phyloP scores from a whole-genome alignment of 768 basidiomycete species.

The Collybia nuda region DNA sequence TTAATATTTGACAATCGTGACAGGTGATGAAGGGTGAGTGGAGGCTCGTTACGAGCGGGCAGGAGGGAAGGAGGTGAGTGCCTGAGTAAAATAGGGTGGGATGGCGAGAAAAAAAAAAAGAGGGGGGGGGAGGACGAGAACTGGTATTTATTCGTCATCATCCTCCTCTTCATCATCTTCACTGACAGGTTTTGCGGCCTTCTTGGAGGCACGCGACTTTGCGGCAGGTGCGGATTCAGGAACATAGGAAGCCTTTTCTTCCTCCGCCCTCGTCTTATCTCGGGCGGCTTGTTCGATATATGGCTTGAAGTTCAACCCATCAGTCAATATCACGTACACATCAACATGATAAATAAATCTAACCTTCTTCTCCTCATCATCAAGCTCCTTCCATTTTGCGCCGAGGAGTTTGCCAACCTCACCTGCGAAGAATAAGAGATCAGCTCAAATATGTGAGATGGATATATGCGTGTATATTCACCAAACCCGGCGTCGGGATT shows the following conservation, averaged over 20 bases:
- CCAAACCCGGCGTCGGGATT: slow-evolving; percentile 96
- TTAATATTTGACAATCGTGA: no score
- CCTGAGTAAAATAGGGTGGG: no score
- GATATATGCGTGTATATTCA: slow-evolving; percentile 27
- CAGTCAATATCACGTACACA: not conserved
- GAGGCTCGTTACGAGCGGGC: no score
- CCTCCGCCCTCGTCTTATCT: slow-evolving; percentile 87
- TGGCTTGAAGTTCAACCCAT: slow-evolving; percentile 51
- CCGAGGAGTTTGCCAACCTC: slow-evolving; percentile 95
- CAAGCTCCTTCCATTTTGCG: slow-evolving; percentile 95
- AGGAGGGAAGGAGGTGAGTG: no score
- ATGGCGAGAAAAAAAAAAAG: no score
- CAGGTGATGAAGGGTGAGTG: no score
- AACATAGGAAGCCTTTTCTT: slow-evolving; percentile 62
- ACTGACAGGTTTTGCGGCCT: no score
- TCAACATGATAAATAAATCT: slow-evolving; percentile 11
- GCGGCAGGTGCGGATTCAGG: no score
- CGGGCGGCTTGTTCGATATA: slow-evolving; percentile 84
- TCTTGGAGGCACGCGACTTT: no score
- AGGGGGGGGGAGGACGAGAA: no score
- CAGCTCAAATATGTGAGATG: not conserved
- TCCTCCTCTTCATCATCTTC: no score
- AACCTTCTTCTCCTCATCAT: slow-evolving; percentile 90
- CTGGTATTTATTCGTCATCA: no score
- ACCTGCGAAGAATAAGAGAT: slow-evolving; percentile 41